Evolutionary conservation across 2,329 filamentous ascomycete species (phyloP), one percentile per base, ranked within the genome.

Genomic region (Aspergillus sp.): DNA sequence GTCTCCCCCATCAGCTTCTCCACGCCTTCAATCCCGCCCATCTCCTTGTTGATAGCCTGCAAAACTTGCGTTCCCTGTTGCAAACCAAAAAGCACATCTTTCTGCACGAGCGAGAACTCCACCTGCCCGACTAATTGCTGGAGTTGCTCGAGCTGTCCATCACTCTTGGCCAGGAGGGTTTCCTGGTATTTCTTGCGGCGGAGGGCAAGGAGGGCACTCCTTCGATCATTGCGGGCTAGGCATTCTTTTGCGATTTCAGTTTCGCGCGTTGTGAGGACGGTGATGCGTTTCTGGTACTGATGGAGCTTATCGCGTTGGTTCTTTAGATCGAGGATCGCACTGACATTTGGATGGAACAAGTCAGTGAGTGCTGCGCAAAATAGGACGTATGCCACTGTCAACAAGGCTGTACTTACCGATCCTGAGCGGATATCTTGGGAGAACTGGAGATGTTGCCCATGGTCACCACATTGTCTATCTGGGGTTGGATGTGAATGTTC

Each of bases 171-270:
- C 10, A 97, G 79, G 19, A 97, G 78, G 22, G 87, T 85, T 68
- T 97, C 88, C 68, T 98, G 93, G 76, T 95, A 97, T 69, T 97
- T 98, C 73, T 96, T 96, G 58, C 90, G 82, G 49, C 93, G 85
- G 51, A 98, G 79, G 1, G 93, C 93, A 27, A 97, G 79, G 19
- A 96, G 79, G 1, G 93, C 93, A 53, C 84, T 83, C 57, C 80
- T 74, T 70, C 89, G 90, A 72, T 96, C 87, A 61, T 86, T 85
- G 51, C 81, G 79, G 15, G 83, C 82, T 17, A 97, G 79, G 72
- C 94, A 90, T 73, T 88, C 80, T 57, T 82, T 83, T 19, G 93
- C 91, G 49, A 95, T 86, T 41, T 84, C 85, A 43, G 86, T 95
- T 73, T 98, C 91, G 56, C 86, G 86, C 64, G 85, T 81, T 5